phyloP scores from a whole-genome alignment of 208 protist genomes.

The Leishmania gerbilli region DNA sequence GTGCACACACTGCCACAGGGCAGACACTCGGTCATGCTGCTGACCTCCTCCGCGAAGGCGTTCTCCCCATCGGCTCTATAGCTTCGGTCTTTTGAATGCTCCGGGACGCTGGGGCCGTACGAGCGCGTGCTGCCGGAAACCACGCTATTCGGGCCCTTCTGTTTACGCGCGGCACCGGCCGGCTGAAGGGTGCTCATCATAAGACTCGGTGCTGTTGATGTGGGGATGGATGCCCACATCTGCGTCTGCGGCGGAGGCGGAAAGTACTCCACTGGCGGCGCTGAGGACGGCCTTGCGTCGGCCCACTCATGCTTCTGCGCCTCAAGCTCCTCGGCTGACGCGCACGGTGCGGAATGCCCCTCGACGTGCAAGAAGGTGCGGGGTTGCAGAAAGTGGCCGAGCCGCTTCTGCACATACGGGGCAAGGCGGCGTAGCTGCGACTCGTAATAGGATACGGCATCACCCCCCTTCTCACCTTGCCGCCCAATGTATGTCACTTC shows the following conservation, averaged over 20 bases:
- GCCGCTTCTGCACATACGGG: constrained; percentile 51
- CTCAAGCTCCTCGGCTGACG: constrained; percentile 29
- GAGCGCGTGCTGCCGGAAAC: background rate
- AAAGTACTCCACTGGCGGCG: constrained; percentile 42
- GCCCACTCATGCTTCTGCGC: background rate
- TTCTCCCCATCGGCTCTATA: background rate
- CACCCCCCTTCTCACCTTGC: constrained; percentile 15
- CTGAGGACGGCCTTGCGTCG: constrained; percentile 5
- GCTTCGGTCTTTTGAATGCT: background rate
- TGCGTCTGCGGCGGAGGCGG: constrained; percentile 39
- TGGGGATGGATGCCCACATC: constrained; percentile 26
- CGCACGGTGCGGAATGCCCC: constrained; percentile 47
- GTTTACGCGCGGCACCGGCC: background rate
- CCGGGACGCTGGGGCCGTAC: background rate
- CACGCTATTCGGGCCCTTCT: background rate
- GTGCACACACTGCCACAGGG: constrained; percentile 5
- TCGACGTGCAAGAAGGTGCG: constrained; percentile 68
- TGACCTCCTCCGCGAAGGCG: background rate
- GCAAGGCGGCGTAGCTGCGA: constrained; percentile 40
- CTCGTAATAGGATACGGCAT: constrained; percentile 48
- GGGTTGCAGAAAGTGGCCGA: constrained; percentile 73
- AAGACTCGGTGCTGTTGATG: background rate
- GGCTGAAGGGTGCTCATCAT: constrained; percentile 3
- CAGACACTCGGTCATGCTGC: background rate
- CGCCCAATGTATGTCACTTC: background rate